phyloP scores from a whole-genome alignment of 768 basidiomycete species.

The Favolaschia claudopus region DNA sequence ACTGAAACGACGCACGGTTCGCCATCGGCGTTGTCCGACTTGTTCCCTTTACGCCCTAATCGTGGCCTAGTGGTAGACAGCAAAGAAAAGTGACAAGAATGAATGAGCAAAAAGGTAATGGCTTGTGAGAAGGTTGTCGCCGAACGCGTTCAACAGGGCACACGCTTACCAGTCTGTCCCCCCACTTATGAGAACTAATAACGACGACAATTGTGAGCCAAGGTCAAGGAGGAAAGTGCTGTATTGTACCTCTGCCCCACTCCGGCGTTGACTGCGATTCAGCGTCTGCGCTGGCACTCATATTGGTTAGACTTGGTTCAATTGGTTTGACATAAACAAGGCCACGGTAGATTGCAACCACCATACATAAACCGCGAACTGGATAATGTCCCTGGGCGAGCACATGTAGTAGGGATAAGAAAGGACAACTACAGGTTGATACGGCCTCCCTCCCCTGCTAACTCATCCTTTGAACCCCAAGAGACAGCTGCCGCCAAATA shows the following conservation, averaged over 20 bases:
- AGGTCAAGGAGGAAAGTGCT: background rate
- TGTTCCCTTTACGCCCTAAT: constrained; percentile 75
- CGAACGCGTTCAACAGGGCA: constrained; percentile 15
- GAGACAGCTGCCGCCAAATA: too few relatives aligned
- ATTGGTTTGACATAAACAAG: too few relatives aligned
- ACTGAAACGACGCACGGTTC: constrained; percentile 41
- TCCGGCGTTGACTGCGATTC: background rate
- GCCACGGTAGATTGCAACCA: too few relatives aligned
- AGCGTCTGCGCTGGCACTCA: constrained; percentile 17
- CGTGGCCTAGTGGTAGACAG: constrained; percentile 60
- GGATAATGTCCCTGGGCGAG: too few relatives aligned
- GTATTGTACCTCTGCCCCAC: constrained; percentile 38
- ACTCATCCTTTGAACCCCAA: too few relatives aligned
- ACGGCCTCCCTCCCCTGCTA: too few relatives aligned
- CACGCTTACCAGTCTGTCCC: constrained; percentile 84
- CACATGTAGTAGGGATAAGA: too few relatives aligned
- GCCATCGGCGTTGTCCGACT: constrained; percentile 49
- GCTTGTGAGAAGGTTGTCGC: constrained; percentile 38
- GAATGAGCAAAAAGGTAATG: constrained; percentile 7
- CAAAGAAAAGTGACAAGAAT: constrained; percentile 23
- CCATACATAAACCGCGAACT: too few relatives aligned
- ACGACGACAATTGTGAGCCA: background rate
- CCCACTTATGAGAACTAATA: constrained; percentile 86
- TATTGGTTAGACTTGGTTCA: background rate
- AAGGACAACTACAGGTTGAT: too few relatives aligned